Evolutionary conservation across 306 rosid genomes (phyloP).

Genomic region (Acacia melanoxylon): DNA sequence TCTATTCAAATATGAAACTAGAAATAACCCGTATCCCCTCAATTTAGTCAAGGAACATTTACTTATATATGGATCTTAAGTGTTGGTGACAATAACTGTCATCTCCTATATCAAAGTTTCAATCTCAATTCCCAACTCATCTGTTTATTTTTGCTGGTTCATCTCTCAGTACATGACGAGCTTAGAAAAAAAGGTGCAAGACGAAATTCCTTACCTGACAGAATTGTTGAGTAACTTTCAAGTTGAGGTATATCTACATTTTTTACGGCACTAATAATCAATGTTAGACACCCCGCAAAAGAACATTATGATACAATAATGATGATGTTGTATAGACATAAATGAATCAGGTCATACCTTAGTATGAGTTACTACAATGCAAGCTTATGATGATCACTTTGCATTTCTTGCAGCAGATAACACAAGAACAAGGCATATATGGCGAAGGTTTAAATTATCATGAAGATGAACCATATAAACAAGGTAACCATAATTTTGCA

Average conservation of each 20-base stretch:
- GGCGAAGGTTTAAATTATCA: conserved; percentile 34
- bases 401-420: conserved; percentile 53
- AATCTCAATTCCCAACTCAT: conserved; percentile 17
- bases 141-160: conserved; percentile 35
- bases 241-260: conserved; percentile 50
- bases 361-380: neutral
- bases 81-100: conserved; percentile 5
- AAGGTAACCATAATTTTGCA: conserved; percentile 51
- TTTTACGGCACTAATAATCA: conserved; percentile 10
- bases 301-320: neutral
- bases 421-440: conserved; percentile 35
- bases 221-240: conserved; percentile 54
- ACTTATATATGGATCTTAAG: conserved; percentile 10
- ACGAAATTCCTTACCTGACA: conserved; percentile 60
- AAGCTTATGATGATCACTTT: conserved; percentile 20
- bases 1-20: conserved; percentile 23
- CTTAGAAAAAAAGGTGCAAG: conserved; percentile 47
- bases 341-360: conserved; percentile 6
- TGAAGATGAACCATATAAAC: conserved; percentile 36
- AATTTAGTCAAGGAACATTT: neutral
- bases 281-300: neutral
- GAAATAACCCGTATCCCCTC: neutral
- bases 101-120: conserved; percentile 24
- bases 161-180: conserved; percentile 61
- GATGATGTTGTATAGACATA: neutral